Base-by-base conservation (phyloP, 306 rosid species). In the Lathyrus oleraceus region DNA sequence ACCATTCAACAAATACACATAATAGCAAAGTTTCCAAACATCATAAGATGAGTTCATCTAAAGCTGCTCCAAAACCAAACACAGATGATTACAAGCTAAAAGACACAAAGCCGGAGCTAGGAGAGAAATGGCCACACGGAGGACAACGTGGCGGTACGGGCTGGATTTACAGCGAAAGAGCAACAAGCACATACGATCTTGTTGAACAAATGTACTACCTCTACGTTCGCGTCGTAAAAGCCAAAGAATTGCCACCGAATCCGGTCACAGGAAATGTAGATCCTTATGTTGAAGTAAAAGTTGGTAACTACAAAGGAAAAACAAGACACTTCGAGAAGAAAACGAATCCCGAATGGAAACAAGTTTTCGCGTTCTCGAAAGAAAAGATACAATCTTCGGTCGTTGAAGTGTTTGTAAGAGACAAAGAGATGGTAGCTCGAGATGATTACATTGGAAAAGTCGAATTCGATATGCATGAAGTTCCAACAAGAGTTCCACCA, bases 61-160 rank as follows among this genome's bases (percentile, higher is more conserved):
- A 75, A 69, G 48, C 75, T 10, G 81, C 74, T 28, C 40, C 84
- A 43, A 78, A 70, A 40, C 16, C 60, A 30, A 78, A 67, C 47
- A 79, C 69, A 59, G 95, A 86, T 19, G 95, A 91, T 25, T 91
- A 88, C 86, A 83, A 84, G 64, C 14, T 88, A 70, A 91, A 88
- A 78, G 90, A 91, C 79, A 91, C 90, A 13, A 88, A 91, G 21
- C 97, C 95, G 6, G 80, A 72, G 70, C 92, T 91, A 0, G 97
- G 95, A 42, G 97, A 91, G 65, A 67, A 85, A n/a, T 88, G 97
- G 97, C 95, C 97, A 2, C 89, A 91, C 35, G 92, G 95, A 51
- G 97, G 97, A 42, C 66, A 86, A 61, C 87, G 89, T 0, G 89
- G 97, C 0, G 90, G 97, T 6, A 84, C 80, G 1, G 92, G 95